Percentiles rank a stretch among this genome's conserved stretches.
Evolutionary conservation across 169 alveolate species (phyloP).

Genomic region (Toxoplasma gondii): DNA sequence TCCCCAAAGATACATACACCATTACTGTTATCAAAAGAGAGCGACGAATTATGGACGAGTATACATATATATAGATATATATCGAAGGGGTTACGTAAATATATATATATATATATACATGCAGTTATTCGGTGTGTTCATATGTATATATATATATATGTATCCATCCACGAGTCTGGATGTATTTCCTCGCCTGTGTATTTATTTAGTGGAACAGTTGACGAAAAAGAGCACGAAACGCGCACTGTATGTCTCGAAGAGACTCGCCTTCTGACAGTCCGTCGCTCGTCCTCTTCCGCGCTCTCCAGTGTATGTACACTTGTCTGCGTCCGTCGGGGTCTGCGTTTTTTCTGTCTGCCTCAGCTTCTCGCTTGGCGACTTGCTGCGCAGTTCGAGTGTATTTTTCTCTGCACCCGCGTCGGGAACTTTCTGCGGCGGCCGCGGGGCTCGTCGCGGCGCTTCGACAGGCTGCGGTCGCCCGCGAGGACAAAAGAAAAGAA

Average conservation of each 20-base stretch:
- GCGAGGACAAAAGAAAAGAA: neutral
- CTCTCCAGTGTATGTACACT: neutral
- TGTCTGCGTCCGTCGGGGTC: neutral
- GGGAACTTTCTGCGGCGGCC: neutral
- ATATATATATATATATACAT: no score
- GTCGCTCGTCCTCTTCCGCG: no score
- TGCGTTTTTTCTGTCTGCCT: neutral
- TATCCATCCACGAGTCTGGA: neutral
- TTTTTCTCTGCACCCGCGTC: neutral
- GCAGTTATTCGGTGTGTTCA: no score
- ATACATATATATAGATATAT: no score
- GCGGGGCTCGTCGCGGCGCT: neutral
- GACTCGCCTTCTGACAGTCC: no score
- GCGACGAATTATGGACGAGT: no score
- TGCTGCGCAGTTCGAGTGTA: neutral
- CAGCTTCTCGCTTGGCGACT: neutral
- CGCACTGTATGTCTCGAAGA: no score
- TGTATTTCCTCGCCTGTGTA: neutral
- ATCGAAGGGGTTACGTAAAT: no score
- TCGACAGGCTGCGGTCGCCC: neutral
- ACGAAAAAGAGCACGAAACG: neutral
- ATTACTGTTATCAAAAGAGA: no score
- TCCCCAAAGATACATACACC: no score
- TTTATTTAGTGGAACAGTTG: neutral
- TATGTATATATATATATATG: no score